Conservation (phyloP, 202 grass and related monocot genomes). For the Eragrostis tef region DNA sequence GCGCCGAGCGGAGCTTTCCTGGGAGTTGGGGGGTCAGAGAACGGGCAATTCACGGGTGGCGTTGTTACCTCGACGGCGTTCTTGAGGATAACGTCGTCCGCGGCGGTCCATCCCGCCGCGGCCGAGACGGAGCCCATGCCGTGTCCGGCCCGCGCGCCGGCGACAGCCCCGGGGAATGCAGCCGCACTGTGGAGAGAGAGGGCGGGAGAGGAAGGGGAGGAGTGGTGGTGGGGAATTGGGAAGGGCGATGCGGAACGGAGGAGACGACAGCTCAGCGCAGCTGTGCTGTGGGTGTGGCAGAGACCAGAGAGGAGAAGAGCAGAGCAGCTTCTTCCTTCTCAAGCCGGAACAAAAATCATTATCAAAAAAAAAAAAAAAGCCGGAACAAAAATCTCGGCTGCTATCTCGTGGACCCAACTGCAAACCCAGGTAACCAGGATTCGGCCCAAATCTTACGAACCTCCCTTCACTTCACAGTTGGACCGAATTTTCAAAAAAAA, state of each 20-base stretch:
- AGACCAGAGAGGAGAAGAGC: not conserved
- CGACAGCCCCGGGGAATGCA: not conserved
- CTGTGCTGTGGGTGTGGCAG: too few relatives aligned
- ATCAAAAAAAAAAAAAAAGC: too few relatives aligned
- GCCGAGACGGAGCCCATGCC: constrained; percentile 55
- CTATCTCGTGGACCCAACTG: too few relatives aligned
- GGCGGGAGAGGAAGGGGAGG: not conserved
- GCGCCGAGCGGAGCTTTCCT: not conserved
- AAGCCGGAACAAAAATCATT: not conserved
- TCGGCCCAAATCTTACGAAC: not conserved
- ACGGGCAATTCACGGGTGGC: not conserved
- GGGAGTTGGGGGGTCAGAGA: not conserved
- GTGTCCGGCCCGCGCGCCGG: not conserved
- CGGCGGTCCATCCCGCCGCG: constrained; percentile 51
- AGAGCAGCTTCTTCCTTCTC: not conserved
- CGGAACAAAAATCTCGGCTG: too few relatives aligned
- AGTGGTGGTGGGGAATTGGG: not conserved
- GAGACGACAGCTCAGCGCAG: not conserved
- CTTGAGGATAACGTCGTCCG: constrained; percentile 71
- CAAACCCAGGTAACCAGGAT: not conserved
- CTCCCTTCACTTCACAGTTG: not conserved
- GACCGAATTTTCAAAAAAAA: not conserved
- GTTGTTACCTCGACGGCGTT: constrained; percentile 83
- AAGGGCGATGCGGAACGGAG: not conserved
- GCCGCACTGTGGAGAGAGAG: not conserved